phyloP scores from a whole-genome alignment of 2,329 filamentous ascomycete species.

The Stenocarpella maydis region DNA sequence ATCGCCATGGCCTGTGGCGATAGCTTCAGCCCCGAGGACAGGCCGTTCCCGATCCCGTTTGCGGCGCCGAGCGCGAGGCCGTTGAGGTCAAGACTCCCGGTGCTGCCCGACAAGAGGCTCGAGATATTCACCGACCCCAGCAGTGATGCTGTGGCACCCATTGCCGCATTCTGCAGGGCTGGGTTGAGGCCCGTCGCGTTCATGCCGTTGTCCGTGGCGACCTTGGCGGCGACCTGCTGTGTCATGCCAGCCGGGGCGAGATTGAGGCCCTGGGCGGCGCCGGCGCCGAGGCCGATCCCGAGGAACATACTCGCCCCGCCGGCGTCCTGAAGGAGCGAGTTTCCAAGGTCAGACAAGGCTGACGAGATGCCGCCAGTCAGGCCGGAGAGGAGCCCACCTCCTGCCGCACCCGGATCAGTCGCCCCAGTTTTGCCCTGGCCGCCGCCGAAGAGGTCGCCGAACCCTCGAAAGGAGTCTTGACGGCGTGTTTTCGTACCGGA shows the following conservation, averaged over 20 bases:
- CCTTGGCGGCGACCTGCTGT: slow-evolving; percentile 36
- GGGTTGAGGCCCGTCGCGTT: slow-evolving; percentile 43
- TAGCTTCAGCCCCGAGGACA: slow-evolving; percentile 35
- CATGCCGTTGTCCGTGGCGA: slow-evolving; percentile 42
- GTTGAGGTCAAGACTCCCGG: slow-evolving; percentile 22
- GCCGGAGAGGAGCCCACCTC: slow-evolving; percentile 15
- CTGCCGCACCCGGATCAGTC: background rate
- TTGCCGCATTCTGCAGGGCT: slow-evolving; percentile 42
- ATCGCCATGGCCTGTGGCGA: slow-evolving; percentile 5
- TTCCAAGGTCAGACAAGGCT: slow-evolving; percentile 29
- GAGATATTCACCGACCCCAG: slow-evolving; percentile 40
- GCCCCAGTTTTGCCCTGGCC: background rate
- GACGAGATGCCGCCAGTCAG: slow-evolving; percentile 14
- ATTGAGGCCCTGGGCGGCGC: slow-evolving; percentile 39
- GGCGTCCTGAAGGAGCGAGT: slow-evolving; percentile 32
- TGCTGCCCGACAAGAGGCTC: slow-evolving; percentile 23
- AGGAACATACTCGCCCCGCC: slow-evolving; percentile 38
- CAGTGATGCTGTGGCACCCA: slow-evolving; percentile 42
- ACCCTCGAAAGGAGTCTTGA: background rate
- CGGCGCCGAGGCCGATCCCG: slow-evolving; percentile 39
- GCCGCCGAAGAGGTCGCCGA: background rate
- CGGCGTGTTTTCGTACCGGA: background rate
- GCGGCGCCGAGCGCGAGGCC: background rate
- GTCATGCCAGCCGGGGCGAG: slow-evolving; percentile 35
- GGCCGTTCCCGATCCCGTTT: slow-evolving; percentile 36